Evolutionary conservation across 345 rosid species (phyloP).

Genomic region (Triadica sebifera): DNA sequence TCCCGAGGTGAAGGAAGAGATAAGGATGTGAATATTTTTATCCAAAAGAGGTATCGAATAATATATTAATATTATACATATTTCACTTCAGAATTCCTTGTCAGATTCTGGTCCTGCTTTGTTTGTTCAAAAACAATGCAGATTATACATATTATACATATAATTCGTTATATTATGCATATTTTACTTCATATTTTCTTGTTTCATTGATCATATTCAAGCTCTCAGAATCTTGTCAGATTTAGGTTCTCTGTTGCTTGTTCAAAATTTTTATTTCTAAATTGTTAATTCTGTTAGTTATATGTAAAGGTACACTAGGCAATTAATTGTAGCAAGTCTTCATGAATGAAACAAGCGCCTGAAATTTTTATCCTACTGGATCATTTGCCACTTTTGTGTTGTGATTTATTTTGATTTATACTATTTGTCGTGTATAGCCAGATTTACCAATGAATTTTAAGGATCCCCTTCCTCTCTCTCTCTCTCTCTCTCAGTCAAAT

Average conservation of each 20-base stretch:
- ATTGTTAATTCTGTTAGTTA: neutral
- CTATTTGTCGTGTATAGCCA: neutral
- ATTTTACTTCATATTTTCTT: neutral
- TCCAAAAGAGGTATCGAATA: slow-evolving; percentile 67
- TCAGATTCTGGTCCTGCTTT: too few relatives aligned
- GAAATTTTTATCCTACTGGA: neutral
- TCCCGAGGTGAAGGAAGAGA: slow-evolving; percentile 74
- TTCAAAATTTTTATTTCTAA: neutral
- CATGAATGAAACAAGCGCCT: neutral
- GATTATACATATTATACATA: too few relatives aligned
- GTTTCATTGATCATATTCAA: slow-evolving; percentile 11
- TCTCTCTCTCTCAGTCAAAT: neutral
- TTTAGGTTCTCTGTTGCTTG: neutral
- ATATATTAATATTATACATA: neutral
- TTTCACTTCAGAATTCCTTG: too few relatives aligned
- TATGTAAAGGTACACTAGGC: neutral
- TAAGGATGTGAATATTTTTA: slow-evolving; percentile 64
- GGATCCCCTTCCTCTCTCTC: neutral
- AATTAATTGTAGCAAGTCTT: neutral
- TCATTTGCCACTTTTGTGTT: neutral
- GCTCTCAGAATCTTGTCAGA: neutral
- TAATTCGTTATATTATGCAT: neutral
- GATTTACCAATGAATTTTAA: neutral
- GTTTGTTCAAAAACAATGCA: too few relatives aligned
- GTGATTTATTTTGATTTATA: neutral